These are phyloP conservation scores for Myriosclerotinia scirpicola DNA, from an alignment of 2,329 filamentous ascomycete genomes.

Conservation along the genomic window DNA sequence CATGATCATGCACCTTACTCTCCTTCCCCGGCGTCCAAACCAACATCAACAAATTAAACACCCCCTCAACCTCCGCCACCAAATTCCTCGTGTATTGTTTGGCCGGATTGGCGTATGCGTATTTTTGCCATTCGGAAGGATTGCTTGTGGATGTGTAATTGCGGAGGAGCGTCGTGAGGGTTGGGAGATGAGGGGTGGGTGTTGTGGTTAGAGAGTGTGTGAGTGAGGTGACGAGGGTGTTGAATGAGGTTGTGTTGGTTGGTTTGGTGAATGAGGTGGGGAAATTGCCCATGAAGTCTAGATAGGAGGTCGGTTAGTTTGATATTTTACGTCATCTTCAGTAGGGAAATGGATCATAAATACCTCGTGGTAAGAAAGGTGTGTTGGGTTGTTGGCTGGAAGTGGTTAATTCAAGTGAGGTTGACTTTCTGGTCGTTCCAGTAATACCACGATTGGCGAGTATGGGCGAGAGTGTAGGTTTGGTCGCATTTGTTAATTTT, in stretches of 20 bases:
- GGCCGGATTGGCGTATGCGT: conserved; percentile 66
- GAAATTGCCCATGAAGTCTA: conserved; percentile 14
- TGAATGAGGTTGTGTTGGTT: conserved; percentile 26
- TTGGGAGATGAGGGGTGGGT: conserved; percentile 27
- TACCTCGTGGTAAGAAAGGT: conserved; percentile 22
- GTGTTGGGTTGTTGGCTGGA: not conserved
- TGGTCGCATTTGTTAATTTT: conserved; percentile 10
- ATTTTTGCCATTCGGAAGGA: conserved; percentile 63
- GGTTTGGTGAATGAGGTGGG: not conserved
- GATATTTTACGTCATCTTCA: not conserved
- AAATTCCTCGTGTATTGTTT: conserved; percentile 83
- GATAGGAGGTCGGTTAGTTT: conserved; percentile 7
- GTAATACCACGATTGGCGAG: conserved; percentile 18
- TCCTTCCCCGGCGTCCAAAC: conserved; percentile 86
- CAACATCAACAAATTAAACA: conserved; percentile 66
- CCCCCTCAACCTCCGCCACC: conserved; percentile 81
- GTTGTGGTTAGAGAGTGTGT: conserved; percentile 27
- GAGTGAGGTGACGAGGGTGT: conserved; percentile 29
- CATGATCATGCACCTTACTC: conserved; percentile 85
- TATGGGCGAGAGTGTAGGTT: conserved; percentile 10
- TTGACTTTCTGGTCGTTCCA: conserved; percentile 24
- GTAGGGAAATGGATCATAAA: not conserved
- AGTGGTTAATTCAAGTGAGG: conserved; percentile 10
- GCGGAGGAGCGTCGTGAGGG: conserved; percentile 29
- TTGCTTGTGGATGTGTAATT: conserved; percentile 30